Percentiles rank a stretch among this genome's conserved stretches.
Evolutionary conservation across 495 filamentous ascomycete genomes (phyloP).

Genomic region (Pyronema domesticum): DNA sequence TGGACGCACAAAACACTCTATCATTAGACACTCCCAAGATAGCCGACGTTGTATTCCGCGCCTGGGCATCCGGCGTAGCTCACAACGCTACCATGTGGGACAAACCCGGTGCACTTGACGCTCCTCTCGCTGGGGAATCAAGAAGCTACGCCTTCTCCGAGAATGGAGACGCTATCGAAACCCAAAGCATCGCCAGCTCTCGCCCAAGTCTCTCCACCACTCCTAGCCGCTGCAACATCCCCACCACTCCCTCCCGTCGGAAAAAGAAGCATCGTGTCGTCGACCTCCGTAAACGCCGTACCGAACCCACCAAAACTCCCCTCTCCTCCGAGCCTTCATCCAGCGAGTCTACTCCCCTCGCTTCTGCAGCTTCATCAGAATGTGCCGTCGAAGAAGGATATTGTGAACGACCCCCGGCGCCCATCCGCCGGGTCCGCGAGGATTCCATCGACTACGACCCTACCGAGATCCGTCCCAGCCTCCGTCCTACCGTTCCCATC

Average conservation of each 20-base stretch:
- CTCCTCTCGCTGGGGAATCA: slow-evolving; percentile 30
- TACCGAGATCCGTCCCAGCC: slow-evolving; percentile 2
- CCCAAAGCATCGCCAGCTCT: slow-evolving; percentile 31
- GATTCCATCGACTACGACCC: slow-evolving; percentile 10
- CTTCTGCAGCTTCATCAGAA: background rate
- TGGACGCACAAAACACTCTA: slow-evolving; percentile 66
- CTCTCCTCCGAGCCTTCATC: slow-evolving; percentile 8
- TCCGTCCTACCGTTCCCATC: slow-evolving; percentile 11
- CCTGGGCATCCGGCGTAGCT: slow-evolving; percentile 49
- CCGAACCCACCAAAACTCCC: background rate
- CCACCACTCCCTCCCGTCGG: slow-evolving; percentile 34
- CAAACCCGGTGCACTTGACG: slow-evolving; percentile 39
- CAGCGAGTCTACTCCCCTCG: slow-evolving; percentile 7
- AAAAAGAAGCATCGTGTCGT: slow-evolving; percentile 87
- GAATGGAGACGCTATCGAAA: slow-evolving; percentile 23
- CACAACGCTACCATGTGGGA: slow-evolving; percentile 39
- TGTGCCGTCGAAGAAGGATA: background rate
- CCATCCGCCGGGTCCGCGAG: slow-evolving; percentile 6
- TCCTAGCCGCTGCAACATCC: slow-evolving; percentile 28
- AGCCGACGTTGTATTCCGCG: slow-evolving; percentile 68
- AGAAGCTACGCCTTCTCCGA: slow-evolving; percentile 43
- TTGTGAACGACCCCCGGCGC: slow-evolving; percentile 1
- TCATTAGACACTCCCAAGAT: slow-evolving; percentile 75
- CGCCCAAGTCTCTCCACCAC: slow-evolving; percentile 32
- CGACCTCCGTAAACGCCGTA: slow-evolving; percentile 46